Base-by-base conservation (phyloP, 2,329 filamentous ascomycete species). In the Arthroderma sp. region DNA sequence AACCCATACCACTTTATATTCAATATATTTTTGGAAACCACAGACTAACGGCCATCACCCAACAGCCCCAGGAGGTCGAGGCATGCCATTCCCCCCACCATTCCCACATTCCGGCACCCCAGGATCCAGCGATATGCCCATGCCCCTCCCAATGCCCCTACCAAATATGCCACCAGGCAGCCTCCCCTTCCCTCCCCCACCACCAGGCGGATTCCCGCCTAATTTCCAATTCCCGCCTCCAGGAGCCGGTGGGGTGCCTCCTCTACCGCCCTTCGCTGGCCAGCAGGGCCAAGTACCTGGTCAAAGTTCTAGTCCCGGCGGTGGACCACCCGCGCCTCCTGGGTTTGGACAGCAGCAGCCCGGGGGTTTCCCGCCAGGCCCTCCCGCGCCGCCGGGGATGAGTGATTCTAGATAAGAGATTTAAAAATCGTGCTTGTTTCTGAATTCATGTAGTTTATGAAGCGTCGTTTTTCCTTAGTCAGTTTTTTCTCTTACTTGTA, bases 61-160 rank as follows among this genome's bases (percentile, higher is more conserved):
- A 35, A 28, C 67, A 78, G 79, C 79, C 59, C 80, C 81, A 43
- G 79, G 76, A 59, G 78, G 76, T 57, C 76, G 78, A 63, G 79
- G 79, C 61, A 74, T 77, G 67, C 68, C 70, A 56, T 74, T 74
- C 53, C 79, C 74, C 41, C 78, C 82, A 61, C 79, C 79, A 3
- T 78, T 78, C 6, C 75, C 73, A 9, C 19, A 66, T 35, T 57
- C 67, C 52, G 74, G 63, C 63, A 71, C 73, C 15, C 71, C 71
- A 33, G 70, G 68, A 43, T 68, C 68, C 23, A 66, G 67, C n/a
- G 66, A 60, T 63, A 60, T 75, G 7, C 23, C 56, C 21, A 53
- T 33, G 8, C 23, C 17, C 51, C 67, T 68, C 44, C 66, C 64
- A 13, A 64, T 59, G 7, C 61, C 67, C 9, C 62, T 71, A 54